A percentile compares a stretch with the other conserved stretches of the same genome.
Conservation (phyloP, 805 yeast genomes). For the Saturnispora quitensis region DNA sequence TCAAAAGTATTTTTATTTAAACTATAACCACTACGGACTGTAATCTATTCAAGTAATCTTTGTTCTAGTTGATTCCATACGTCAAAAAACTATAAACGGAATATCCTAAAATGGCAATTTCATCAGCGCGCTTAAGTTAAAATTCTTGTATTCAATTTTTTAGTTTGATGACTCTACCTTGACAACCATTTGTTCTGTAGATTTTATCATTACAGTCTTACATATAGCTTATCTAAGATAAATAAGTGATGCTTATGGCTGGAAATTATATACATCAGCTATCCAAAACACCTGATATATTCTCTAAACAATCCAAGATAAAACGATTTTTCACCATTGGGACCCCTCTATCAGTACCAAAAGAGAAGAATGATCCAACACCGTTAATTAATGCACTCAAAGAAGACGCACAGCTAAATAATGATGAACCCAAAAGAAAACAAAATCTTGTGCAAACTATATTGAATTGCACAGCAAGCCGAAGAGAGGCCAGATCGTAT, state of each 20-base stretch:
- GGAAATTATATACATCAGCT: not conserved
- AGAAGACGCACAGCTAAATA: not conserved
- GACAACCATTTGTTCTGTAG: not conserved
- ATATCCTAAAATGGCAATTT: slow-evolving; percentile 1
- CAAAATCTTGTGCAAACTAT: slow-evolving; percentile 75
- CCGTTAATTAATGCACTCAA: not conserved
- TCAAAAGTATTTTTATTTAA: not conserved
- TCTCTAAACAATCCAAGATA: too few relatives aligned
- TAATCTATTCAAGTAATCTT: not conserved
- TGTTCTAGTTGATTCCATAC: not conserved
- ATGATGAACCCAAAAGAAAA: slow-evolving; percentile 28
- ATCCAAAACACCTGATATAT: not conserved
- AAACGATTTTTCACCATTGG: not conserved
- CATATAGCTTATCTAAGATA: not conserved
- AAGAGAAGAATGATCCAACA: not conserved
- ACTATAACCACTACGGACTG: not conserved
- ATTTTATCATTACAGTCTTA: too few relatives aligned
- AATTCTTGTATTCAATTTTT: not conserved
- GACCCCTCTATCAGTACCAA: not conserved
- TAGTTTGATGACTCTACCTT: not conserved
- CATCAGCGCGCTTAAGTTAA: slow-evolving; percentile 2
- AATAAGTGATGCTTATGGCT: not conserved
- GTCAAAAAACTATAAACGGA: not conserved
- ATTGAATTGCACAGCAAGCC: slow-evolving; percentile 83
- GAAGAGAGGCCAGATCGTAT: slow-evolving; percentile 82